Evolutionary conservation across 257 asterid species (phyloP).

Genomic region (Galeopsis tetrahit): DNA sequence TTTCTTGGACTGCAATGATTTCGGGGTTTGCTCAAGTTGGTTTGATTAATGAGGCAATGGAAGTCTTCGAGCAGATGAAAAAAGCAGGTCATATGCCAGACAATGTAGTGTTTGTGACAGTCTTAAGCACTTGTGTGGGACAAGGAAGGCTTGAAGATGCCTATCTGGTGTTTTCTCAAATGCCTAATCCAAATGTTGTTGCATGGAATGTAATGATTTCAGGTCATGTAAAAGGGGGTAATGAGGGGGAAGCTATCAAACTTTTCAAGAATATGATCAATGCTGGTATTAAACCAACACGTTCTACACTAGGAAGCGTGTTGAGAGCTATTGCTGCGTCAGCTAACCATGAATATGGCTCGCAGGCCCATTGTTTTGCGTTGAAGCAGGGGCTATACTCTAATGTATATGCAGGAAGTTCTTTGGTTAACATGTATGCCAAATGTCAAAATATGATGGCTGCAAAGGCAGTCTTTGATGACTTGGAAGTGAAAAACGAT

Average conservation of each 20-base stretch:
- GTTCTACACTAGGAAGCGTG: constrained; percentile 85
- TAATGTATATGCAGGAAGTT: constrained; percentile 87
- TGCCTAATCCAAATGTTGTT: constrained; percentile 63
- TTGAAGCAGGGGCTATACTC: constrained; percentile 70
- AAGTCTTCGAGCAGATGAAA: constrained; percentile 67
- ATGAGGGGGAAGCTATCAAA: constrained; percentile 61
- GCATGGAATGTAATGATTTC: constrained; percentile 95
- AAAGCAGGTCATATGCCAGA: constrained; percentile 62
- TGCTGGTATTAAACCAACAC: constrained; percentile 68
- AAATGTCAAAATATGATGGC: constrained; percentile 73
- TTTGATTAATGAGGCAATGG: constrained; percentile 57
- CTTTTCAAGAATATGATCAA: constrained; percentile 63
- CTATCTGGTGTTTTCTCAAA: constrained; percentile 51
- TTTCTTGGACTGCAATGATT: constrained; percentile 89
- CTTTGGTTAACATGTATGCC: constrained; percentile 87
- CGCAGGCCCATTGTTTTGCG: constrained; percentile 85
- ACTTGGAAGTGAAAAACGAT: constrained; percentile 61
- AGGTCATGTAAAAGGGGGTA: constrained; percentile 71
- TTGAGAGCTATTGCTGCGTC: constrained; percentile 73
- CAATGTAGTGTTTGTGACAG: constrained; percentile 69
- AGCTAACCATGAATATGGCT: constrained; percentile 56
- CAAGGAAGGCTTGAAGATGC: constrained; percentile 79
- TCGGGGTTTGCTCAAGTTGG: constrained; percentile 76
- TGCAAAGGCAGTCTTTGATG: constrained; percentile 68
- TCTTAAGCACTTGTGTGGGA: constrained; percentile 62